phyloP scores from a whole-genome alignment of 2,329 filamentous ascomycete genomes.

The Penicillium sp. region DNA sequence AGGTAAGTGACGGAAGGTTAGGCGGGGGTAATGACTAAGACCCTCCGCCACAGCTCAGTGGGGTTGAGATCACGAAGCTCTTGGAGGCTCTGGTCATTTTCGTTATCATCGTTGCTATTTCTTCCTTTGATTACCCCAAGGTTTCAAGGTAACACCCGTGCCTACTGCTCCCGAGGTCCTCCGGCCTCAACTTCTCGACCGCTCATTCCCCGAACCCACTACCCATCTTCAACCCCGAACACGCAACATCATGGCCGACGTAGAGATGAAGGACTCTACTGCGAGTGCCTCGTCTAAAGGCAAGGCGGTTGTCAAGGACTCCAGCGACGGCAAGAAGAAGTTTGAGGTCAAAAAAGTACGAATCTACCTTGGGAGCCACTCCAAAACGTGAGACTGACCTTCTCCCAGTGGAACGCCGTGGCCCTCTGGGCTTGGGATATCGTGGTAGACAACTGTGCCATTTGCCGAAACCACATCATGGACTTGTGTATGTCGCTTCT shows the following conservation, averaged over 20 bases:
- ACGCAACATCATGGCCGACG: constrained; percentile 71
- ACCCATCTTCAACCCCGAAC: constrained; percentile 6
- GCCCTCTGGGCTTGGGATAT: constrained; percentile 99
- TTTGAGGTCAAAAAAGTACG: constrained; percentile 98
- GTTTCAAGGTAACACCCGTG: neutral
- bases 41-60: neutral
- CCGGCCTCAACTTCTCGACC: constrained; percentile 1
- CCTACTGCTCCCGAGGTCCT: constrained; percentile 9
- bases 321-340: constrained; percentile 66
- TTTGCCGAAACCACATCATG: constrained; percentile 99
- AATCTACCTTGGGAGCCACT: constrained; percentile 6
- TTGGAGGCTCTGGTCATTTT: neutral
- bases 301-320: constrained; percentile 56
- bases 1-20: neutral
- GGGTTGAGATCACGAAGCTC: neutral
- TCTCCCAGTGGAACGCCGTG: constrained; percentile 88
- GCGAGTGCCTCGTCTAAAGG: constrained; percentile 49
- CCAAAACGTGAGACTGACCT: constrained; percentile 10
- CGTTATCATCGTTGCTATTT: neutral
- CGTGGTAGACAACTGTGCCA: constrained; percentile 98
- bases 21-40: neutral
- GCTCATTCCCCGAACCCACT: neutral
- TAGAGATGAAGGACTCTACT: constrained; percentile 88
- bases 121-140: neutral
- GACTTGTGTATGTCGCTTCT: constrained; percentile 71